Conservation (phyloP, 2,329 filamentous ascomycete species). For the Aspergillus pseudonomiae region DNA sequence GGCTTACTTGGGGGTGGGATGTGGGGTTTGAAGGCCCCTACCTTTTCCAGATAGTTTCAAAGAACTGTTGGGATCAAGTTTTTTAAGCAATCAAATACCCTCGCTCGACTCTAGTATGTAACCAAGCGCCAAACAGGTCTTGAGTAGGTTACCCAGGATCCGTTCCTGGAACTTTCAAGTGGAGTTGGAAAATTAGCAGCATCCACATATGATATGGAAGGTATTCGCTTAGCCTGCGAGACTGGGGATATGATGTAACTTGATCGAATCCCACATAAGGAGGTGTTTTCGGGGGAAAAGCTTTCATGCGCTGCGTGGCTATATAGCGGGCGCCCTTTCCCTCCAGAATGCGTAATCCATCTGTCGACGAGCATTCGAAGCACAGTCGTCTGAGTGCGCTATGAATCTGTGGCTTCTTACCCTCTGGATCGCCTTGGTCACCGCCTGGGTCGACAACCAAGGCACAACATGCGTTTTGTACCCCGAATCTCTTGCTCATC, state of each 20-base stretch:
- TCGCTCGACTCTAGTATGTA: not conserved
- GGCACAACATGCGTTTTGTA: not conserved
- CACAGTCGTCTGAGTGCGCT: rapidly evolving
- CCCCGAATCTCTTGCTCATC: not conserved
- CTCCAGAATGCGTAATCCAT: rapidly evolving
- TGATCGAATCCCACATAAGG: not conserved
- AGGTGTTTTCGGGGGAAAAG: not conserved
- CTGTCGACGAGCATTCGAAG: not conserved
- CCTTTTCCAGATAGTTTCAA: not conserved
- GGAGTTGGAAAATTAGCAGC: not conserved
- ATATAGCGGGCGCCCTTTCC: not conserved
- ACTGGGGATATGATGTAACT: not conserved
- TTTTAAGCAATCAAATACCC: not conserved
- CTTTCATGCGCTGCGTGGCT: not conserved
- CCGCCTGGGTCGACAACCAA: not conserved
- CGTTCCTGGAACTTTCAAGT: not conserved
- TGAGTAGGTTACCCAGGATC: not conserved
- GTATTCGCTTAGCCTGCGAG: not conserved
- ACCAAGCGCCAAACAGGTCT: not conserved
- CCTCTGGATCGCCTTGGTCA: not conserved
- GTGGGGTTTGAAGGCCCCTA: not conserved
- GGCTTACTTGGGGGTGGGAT: too few species aligned
- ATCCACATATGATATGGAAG: not conserved
- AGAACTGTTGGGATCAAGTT: not conserved
- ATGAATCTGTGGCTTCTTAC: not conserved